Conservation (phyloP, 371 early-diverging fungal genomes). For the Choanephora cucurbitarum region DNA sequence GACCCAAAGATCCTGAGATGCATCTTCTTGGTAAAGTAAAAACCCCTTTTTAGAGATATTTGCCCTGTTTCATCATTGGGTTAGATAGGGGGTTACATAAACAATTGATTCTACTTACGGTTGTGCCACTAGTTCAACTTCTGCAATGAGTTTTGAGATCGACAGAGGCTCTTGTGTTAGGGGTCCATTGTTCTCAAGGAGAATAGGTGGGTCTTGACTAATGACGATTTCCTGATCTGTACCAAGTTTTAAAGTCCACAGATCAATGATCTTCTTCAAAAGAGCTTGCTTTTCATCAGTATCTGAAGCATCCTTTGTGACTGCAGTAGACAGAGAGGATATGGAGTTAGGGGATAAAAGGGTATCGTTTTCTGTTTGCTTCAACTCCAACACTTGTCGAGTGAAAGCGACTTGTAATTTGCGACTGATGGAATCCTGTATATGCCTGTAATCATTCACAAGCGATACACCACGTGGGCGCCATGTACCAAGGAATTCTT, state of each 20-base stretch:
- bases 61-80: too few relatives aligned
- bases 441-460: slow-evolving; percentile 61
- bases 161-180: slow-evolving; percentile 23
- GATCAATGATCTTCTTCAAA: slow-evolving; percentile 35
- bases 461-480: slow-evolving; percentile 74
- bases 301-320: slow-evolving; percentile 12
- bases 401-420: slow-evolving; percentile 53
- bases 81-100: background rate
- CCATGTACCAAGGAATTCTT: slow-evolving; percentile 77
- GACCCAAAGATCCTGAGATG: slow-evolving; percentile 69
- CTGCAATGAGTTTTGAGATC: slow-evolving; percentile 52
- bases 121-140: slow-evolving; percentile 57
- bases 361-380: background rate
- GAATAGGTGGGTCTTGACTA: slow-evolving; percentile 50
- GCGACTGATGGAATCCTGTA: slow-evolving; percentile 38
- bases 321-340: slow-evolving; percentile 26
- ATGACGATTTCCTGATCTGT: slow-evolving; percentile 58
- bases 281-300: slow-evolving; percentile 27
- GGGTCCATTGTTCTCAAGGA: background rate
- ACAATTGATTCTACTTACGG: slow-evolving; percentile 37
- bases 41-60: slow-evolving; percentile 64
- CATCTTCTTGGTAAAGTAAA: slow-evolving; percentile 62
- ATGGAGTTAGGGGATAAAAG: slow-evolving; percentile 3
- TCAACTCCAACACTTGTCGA: slow-evolving; percentile 36
- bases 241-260: slow-evolving; percentile 54